Evolutionary conservation across 2,329 filamentous ascomycete species (phyloP), one percentile per base, ranked within the genome.

Genomic region (Dactylellina parvicollis): DNA sequence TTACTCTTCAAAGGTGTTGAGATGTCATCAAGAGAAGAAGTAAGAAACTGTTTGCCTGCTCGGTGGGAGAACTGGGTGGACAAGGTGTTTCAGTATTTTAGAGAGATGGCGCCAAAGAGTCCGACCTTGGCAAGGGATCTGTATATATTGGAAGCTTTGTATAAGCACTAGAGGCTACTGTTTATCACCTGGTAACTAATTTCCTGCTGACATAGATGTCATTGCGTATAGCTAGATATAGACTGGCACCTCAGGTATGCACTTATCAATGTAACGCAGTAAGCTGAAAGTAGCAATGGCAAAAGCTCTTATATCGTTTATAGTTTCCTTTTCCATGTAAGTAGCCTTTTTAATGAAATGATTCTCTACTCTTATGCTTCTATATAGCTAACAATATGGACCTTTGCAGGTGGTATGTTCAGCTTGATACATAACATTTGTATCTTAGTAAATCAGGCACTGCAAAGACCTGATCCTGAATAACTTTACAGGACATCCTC

Each of bases 401-500:
- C 7, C 14, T 34, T 14, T 34, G 14, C 14, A 34, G 30, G 30
- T 34, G 30, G 30, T 34, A 34, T 34, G 30, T 34, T 34, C 14
- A 7, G 14, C 14, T 34, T 7, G 30, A 34, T 7, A 34, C 7
- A 7, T 34, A 34, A 7, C 30, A 7, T 34, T 34, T 34, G 7
- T 34, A n/a, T 34, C 30, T 34, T 7, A 14, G 30, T 34, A 34
- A 14, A 34, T 14, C n/a, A n/a, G n/a, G n/a, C 7, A 34, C 14
- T 14, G 30, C 30, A 34, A 34, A 34, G 30, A 34, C 14, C 30
- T 34, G 30, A 34, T 34, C 7, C 7, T 34, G 30, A 34, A 34
- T 7, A 34, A 14, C 30, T 34, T 34, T 34, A 14, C 89, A 95
- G 64, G 95, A 99, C 79, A 96, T 92, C 77, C 80, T 99, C 55